Evolutionary conservation across 495 filamentous ascomycete species (phyloP).

Genomic region (Lepidopterella palustris): DNA sequence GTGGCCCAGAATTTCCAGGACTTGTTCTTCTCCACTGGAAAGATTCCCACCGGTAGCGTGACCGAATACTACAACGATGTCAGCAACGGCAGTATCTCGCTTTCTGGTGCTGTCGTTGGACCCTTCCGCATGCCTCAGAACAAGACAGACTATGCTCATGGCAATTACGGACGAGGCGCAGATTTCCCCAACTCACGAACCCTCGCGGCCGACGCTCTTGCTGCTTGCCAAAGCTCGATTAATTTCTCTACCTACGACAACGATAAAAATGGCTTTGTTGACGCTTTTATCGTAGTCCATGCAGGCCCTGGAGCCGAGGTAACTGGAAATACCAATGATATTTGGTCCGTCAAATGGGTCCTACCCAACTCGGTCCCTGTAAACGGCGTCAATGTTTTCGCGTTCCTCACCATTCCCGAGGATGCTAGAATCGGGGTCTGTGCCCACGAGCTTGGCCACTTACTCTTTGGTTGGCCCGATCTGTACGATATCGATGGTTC

Average conservation of each 20-base stretch:
- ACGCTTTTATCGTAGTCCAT: slow-evolving; percentile 23
- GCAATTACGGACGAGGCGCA: neutral
- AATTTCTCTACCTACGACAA: slow-evolving; percentile 18
- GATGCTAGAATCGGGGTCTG: slow-evolving; percentile 14
- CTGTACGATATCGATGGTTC: slow-evolving; percentile 11
- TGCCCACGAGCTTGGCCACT: slow-evolving; percentile 22
- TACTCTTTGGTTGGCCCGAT: slow-evolving; percentile 23
- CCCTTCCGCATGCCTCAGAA: neutral
- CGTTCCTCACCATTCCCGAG: slow-evolving; percentile 23
- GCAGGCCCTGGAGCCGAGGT: slow-evolving; percentile 14
- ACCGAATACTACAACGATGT: slow-evolving; percentile 17
- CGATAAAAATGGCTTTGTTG: slow-evolving; percentile 6
- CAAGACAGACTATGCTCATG: neutral
- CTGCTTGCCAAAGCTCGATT: neutral
- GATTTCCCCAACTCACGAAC: neutral
- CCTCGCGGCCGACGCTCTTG: slow-evolving; percentile 6
- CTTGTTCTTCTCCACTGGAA: slow-evolving; percentile 18
- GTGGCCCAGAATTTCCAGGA: slow-evolving; percentile 1
- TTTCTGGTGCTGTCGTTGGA: slow-evolving; percentile 6
- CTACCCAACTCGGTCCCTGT: neutral
- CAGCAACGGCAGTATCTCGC: slow-evolving; percentile 4
- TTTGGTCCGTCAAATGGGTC: slow-evolving; percentile 21
- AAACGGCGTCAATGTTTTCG: slow-evolving; percentile 11
- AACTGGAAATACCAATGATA: neutral
- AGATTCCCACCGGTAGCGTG: slow-evolving; percentile 7